Percentiles rank a stretch among this genome's conserved stretches.
Evolutionary conservation across 257 asterid genomes (phyloP).

Genomic region (Nicotiana knightiana): DNA sequence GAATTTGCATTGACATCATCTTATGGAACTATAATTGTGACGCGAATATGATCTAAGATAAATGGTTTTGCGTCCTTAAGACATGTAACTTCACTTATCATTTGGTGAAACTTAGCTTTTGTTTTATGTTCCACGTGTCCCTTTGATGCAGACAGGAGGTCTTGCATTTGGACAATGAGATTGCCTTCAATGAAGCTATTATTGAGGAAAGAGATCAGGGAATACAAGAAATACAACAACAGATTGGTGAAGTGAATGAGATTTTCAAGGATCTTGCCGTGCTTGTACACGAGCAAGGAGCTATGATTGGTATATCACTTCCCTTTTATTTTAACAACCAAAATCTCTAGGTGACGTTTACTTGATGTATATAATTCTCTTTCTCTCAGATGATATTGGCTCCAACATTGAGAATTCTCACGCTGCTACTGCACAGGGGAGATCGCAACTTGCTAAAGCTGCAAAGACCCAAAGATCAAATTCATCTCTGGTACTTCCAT

Average conservation of each 20-base stretch:
- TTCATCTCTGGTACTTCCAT: constrained; percentile 66
- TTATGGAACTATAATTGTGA: neutral
- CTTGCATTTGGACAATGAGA: constrained; percentile 77
- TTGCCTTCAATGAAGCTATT: constrained; percentile 83
- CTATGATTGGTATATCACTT: constrained; percentile 62
- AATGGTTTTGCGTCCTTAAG: neutral
- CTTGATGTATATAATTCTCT: neutral
- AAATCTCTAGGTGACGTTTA: neutral
- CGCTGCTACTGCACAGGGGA: constrained; percentile 81
- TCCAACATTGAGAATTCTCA: constrained; percentile 73
- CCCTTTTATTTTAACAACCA: constrained; percentile 3
- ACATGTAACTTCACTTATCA: neutral
- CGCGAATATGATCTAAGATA: neutral
- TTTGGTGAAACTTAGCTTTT: neutral
- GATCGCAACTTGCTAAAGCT: constrained; percentile 80
- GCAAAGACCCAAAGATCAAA: constrained; percentile 83
- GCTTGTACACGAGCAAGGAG: constrained; percentile 88
- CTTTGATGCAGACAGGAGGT: constrained; percentile 68
- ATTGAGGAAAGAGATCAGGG: constrained; percentile 97
- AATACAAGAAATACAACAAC: constrained; percentile 86
- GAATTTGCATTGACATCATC: neutral
- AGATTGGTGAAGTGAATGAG: constrained; percentile 93
- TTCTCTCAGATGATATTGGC: constrained; percentile 65
- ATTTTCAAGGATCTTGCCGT: constrained; percentile 93
- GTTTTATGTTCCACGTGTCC: constrained; percentile 15